phyloP scores from a whole-genome alignment of 2,329 filamentous ascomycete species.

The Raffaelea ambrosiae region DNA sequence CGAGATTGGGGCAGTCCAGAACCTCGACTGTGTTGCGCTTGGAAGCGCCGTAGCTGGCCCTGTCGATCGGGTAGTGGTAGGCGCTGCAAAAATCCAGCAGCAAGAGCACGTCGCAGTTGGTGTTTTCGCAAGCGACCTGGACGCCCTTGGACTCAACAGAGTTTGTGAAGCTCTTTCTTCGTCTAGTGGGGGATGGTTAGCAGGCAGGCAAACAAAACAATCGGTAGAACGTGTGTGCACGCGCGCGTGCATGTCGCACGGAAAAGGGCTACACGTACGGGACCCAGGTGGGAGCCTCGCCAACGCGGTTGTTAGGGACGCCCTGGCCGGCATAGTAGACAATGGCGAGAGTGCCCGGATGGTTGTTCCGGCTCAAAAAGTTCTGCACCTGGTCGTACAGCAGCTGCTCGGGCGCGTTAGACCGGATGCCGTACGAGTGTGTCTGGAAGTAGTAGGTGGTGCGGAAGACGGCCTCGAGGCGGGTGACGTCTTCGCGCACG shows the following conservation, averaged over 20 bases:
- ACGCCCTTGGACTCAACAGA: conserved; percentile 7
- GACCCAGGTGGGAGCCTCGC: conserved; percentile 8
- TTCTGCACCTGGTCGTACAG: conserved; percentile 4
- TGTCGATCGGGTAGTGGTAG: conserved; percentile 5
- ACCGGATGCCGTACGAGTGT: conserved; percentile 4
- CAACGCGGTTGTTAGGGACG: conserved; percentile 1
- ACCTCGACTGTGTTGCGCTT: conserved; percentile 12
- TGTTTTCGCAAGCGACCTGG: conserved; percentile 9
- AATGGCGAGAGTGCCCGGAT: conserved; percentile 10
- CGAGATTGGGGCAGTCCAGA: conserved; percentile 6
- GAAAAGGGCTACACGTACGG: conserved; percentile 9
- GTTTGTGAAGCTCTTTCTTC: not conserved
- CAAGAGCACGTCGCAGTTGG: conserved; percentile 11
- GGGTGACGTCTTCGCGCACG: conserved; percentile 1
- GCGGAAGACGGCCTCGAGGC: conserved; percentile 9
- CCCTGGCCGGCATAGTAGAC: conserved; percentile 13
- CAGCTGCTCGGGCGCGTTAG: not conserved
- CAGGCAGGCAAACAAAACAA: not conserved
- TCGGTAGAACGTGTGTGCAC: too few species aligned
- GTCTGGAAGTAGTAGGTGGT: conserved; percentile 8
- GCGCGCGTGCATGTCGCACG: too few species aligned
- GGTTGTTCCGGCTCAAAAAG: conserved; percentile 7
- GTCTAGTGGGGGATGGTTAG: conserved; percentile 3
- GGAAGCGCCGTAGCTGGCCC: not conserved
- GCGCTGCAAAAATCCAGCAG: conserved; percentile 10